These are phyloP conservation scores for Neoboletus subvelutipes DNA, from an alignment of 768 basidiomycete species.

Conservation along the genomic window DNA sequence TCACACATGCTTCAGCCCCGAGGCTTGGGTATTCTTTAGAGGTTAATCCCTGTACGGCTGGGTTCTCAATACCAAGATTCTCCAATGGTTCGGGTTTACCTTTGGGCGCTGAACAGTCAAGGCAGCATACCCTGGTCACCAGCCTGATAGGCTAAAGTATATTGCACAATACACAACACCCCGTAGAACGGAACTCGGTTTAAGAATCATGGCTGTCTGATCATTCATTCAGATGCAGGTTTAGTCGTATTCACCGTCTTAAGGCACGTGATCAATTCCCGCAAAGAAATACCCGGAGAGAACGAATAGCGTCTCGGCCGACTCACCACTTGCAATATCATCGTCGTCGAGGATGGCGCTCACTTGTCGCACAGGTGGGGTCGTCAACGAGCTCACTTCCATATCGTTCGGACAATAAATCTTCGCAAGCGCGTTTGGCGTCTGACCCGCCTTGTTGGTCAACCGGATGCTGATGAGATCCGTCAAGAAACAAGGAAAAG, in stretches of 20 bases:
- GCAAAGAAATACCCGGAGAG: background rate
- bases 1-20: background rate
- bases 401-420: conserved; percentile 23
- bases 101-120: background rate
- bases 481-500: background rate
- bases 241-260: conserved; percentile 11
- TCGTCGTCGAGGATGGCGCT: conserved; percentile 2
- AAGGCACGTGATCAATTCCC: background rate
- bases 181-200: background rate
- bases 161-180: background rate
- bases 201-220: background rate
- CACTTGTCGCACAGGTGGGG: conserved; percentile 18
- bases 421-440: conserved; percentile 22
- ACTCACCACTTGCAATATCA: conserved; percentile 25
- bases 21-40: background rate
- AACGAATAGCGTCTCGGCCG: background rate
- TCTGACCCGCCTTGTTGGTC: conserved; percentile 28
- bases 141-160: background rate
- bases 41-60: no score
- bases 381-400: conserved; percentile 18
- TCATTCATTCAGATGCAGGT: background rate
- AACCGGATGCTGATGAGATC: conserved; percentile 19
- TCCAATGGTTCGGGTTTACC: background rate
- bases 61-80: background rate
- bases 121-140: background rate